Base-by-base conservation (phyloP, 192 early-diverging fungal genomes). In the Umbelopsis ramanniana region DNA sequence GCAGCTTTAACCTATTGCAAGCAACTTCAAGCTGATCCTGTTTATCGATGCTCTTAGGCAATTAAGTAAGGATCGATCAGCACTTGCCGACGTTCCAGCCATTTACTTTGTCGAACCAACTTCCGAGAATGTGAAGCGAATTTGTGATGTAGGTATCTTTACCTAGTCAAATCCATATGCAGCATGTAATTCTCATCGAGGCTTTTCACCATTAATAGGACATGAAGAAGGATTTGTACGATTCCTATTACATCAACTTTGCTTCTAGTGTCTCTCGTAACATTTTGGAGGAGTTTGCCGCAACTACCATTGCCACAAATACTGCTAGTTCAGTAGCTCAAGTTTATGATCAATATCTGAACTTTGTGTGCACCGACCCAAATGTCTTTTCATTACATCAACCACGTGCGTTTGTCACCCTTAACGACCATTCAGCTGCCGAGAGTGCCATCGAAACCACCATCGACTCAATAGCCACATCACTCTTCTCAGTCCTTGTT, bases 161-260 rank as follows among this genome's bases (percentile, higher is more conserved):
- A 21, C 11, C 26, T 68, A 22, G 10, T 11, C 21, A 6, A 45
- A 40, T 29, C 38, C 0, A 10, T 12, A 14, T 68, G 21, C 40
- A 24, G 4, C 15, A 35, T 40, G 33, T 43, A 43, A 43, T 68
- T 50, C 48, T 50, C 19, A 50, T 15, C 48, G 5, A 15, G 48
- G 29, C 29, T 17, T 21, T 50, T 19, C 15, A 21, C 6, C 48
- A n/a, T n/a, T 50, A 2, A 50, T n/a, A 95, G 92, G 98, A 99
- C 80, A 80, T 99, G 38, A 85, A 89, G 24, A 91, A 89, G 72
- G 89, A 93, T 48, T 78, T 99, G 52, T 99, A 99, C 80, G 96
- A 98, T 72, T 90, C 94, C 24, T 98, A 96, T 73, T 96, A 98
- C 73, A 82, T 99, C 73, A 98, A 99, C 82, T 99, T 98, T 81